Evolutionary conservation across 2,329 filamentous ascomycete genomes (phyloP).

Genomic region (Phaeosphaeria sp.): DNA sequence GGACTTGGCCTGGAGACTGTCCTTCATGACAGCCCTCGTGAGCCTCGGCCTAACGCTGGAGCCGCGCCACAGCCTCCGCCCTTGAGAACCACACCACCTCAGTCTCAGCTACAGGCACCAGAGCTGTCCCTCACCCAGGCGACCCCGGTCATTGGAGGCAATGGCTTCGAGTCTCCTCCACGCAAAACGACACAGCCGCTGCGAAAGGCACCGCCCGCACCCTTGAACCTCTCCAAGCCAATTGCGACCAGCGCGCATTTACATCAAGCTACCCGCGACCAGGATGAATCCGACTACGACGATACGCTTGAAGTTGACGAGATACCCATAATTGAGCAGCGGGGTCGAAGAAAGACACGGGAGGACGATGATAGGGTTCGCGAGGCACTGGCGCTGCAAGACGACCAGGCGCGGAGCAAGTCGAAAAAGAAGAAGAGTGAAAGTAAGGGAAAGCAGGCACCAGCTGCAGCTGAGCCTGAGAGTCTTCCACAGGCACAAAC

Average conservation of each 20-base stretch:
- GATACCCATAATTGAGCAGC: conserved; percentile 61
- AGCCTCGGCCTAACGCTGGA: conserved; percentile 7
- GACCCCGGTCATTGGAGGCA: conserved; percentile 46
- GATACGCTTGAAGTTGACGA: conserved; percentile 75
- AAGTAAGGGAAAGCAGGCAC: conserved; percentile 55
- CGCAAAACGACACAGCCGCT: conserved; percentile 53
- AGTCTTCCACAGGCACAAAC: conserved; percentile 24
- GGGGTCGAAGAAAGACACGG: conserved; percentile 82
- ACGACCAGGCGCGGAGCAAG: conserved; percentile 72
- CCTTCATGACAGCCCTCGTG: conserved; percentile 20
- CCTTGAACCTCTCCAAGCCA: conserved; percentile 70
- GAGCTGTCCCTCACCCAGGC: conserved; percentile 48
- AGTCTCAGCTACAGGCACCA: conserved; percentile 36
- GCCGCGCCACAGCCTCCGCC: too few species aligned
- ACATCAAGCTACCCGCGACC: conserved; percentile 59
- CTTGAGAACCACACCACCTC: conserved; percentile 11
- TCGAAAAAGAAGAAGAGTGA: conserved; percentile 73
- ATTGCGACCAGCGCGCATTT: conserved; percentile 53
- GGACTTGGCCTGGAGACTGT: conserved; percentile 33
- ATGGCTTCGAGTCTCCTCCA: conserved; percentile 45
- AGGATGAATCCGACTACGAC: conserved; percentile 83
- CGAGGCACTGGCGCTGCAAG: conserved; percentile 69
- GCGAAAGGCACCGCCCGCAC: conserved; percentile 84
- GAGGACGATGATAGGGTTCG: conserved; percentile 86
- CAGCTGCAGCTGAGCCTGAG: conserved; percentile 27